Percentiles rank a stretch among this genome's conserved stretches.
Evolutionary conservation across 148 eudicot genomes (phyloP).

Genomic region (Rhododendron simsii): DNA sequence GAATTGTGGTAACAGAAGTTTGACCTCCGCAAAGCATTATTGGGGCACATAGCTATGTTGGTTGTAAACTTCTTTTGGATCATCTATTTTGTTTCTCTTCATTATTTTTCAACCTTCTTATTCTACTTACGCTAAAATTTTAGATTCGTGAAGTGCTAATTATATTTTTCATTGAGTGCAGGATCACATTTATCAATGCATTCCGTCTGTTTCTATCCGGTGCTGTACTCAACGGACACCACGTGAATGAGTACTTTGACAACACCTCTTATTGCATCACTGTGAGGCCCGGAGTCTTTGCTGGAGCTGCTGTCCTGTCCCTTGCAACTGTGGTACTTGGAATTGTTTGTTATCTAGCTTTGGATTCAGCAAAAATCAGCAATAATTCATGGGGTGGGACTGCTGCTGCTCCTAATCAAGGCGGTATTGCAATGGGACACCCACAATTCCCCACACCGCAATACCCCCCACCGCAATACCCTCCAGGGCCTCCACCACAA

Average conservation of each 20-base stretch:
- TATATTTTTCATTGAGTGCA: conserved; percentile 12
- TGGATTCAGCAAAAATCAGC: conserved; percentile 41
- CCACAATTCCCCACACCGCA: conserved; percentile 34
- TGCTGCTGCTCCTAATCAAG: conserved; percentile 38
- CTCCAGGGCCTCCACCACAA: background rate
- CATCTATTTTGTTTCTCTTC: background rate
- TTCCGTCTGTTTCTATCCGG: conserved; percentile 66
- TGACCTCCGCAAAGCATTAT: background rate
- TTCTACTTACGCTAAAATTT: background rate
- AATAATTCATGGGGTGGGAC: conserved; percentile 25
- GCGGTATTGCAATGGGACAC: conserved; percentile 85
- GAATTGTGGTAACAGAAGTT: background rate
- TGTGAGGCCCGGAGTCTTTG: conserved; percentile 80
- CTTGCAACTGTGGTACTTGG: conserved; percentile 66
- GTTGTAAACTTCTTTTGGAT: background rate
- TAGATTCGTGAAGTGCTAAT: background rate
- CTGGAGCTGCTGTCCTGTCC: conserved; percentile 65
- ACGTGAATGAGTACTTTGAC: conserved; percentile 43
- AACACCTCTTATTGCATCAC: conserved; percentile 63
- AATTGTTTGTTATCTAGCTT: conserved; percentile 50
- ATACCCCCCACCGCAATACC: background rate
- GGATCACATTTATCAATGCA: conserved; percentile 74
- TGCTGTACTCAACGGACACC: conserved; percentile 71
- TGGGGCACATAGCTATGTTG: background rate
- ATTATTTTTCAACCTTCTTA: background rate